Evolutionary conservation across 345 rosid genomes (phyloP), one percentile per base, ranked within the genome.

Genomic region (Populus deltoides): DNA sequence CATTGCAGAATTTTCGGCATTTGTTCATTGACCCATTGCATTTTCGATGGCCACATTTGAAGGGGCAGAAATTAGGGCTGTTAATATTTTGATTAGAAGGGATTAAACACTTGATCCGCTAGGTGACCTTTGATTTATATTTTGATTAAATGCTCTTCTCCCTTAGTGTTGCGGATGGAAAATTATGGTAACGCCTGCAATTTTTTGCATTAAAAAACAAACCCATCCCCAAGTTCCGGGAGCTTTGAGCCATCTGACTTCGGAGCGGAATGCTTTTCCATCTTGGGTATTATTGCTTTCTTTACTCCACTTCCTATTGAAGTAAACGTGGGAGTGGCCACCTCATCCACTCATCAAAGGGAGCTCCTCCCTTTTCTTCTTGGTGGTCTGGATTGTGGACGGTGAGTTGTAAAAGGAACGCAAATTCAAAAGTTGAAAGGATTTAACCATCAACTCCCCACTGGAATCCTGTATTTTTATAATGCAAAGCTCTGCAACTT

Each of bases 1-100:
- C 49, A 11, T 35, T 12, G 25, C 6, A 33, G 71, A 49, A 24
- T 62, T 24, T 39, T 78, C 36, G 36, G 6, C 33, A 22, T 35
- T 17, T 29, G 22, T 57, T 57, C 29, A 51, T 73, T 45, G n/a
- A 68, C 72, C 74, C 63, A 17, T 76, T 39, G 38, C 68, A 72
- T 75, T 66, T 47, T 78, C 79, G 73, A 73, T 71, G 68, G 77
- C 66, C 80, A 70, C 47, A 41, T 47, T 33, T 75, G 70, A 70
- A 71, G 75, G 71, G 75, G 66, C 80, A 72, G 47, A 62, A 35
- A 41, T 10, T 9, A 63, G 33, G 69, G 51, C 8, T 75, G 51
- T 39, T 47, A 7, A 65, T 65, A 65, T 51, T 72, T 71, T 51
- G 72, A 71, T 36, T 18, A 53, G 11, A 8, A 35, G 1, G 35